These are phyloP conservation scores for Irpex rosettiformis DNA, from an alignment of 1,284 basidiomycete genomes.

Conservation along the genomic window DNA sequence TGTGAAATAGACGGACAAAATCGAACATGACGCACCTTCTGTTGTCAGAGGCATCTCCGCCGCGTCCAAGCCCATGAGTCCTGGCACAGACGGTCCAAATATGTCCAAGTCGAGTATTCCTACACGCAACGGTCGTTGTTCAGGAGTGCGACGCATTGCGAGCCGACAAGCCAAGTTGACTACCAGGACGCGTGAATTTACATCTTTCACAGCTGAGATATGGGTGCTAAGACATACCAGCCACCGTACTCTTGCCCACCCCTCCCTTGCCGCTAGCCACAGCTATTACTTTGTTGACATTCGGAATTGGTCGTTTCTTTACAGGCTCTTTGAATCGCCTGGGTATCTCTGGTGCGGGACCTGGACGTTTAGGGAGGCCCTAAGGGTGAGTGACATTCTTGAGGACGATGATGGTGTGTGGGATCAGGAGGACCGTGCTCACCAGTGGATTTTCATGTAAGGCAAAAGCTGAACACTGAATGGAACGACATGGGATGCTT, in stretches of 20 bases:
- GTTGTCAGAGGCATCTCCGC: conserved; percentile 82
- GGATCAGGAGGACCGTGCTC: conserved; percentile 9
- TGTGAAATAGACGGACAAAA: background rate
- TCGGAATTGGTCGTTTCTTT: conserved; percentile 56
- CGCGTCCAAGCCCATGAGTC: conserved; percentile 87
- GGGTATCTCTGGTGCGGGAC: conserved; percentile 55
- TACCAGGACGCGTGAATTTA: conserved; percentile 25
- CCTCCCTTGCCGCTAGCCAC: conserved; percentile 97
- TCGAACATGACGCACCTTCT: conserved; percentile 41
- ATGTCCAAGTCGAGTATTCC: conserved; percentile 95
- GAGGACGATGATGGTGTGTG: background rate
- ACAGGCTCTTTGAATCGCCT: conserved; percentile 47
- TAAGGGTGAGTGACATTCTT: conserved; percentile 22
- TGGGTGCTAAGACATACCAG: conserved; percentile 50
- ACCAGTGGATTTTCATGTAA: conserved; percentile 48
- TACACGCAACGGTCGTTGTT: conserved; percentile 48
- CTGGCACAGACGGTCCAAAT: conserved; percentile 95
- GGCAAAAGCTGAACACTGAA: background rate
- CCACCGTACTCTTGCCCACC: conserved; percentile 94
- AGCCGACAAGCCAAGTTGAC: conserved; percentile 85
- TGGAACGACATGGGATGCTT: background rate
- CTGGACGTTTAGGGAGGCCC: conserved; percentile 49
- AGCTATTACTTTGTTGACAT: conserved; percentile 74
- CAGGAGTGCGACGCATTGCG: conserved; percentile 36
- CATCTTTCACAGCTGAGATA: background rate